Evolutionary conservation across 305 asterid genomes (phyloP), one percentile per base, ranked within the genome.

Genomic region (Fraxinus xanthoxyloides): DNA sequence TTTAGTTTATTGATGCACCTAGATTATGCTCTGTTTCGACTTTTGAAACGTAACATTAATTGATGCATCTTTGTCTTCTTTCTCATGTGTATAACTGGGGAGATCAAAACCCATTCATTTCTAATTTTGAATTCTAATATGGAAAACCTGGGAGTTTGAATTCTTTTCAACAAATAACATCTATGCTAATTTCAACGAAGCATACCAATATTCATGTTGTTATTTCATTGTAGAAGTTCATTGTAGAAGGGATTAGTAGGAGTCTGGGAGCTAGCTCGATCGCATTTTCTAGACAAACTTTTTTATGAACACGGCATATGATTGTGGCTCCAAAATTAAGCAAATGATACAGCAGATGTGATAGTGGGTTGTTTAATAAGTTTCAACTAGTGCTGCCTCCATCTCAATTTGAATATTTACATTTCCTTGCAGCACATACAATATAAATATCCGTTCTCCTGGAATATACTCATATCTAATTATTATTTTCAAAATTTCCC

Each of bases 151-250:
- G 21, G 1, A 67, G 36, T 46, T 28, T 28, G n/a, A 67, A 26
- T 67, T 67, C 23, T 2, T 26, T 24, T 28, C 17, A 4, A 67
- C 6, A n/a, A 67, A 26, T 67, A 10, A 26, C 36, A 61, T 67
- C 19, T 67, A 1, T 28, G 19, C 35, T 12, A 5, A 67, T 67
- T 26, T 67, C 34, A 24, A 28, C 19, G 15, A 10, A 67, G 74
- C 74, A 26, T 4, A 28, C n/a, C 36, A 28, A 12, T 67, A 10
- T 67, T 9, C 74, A 19, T 28, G 21, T 24, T 26, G 21, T 28
- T 24, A 67, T 67, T 67, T 67, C 9, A 67, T 67, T 67, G 74
- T 67, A 67, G 74, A 67, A 67, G n/a, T 67, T 67, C 9, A 67
- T 67, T 67, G 74, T 67, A 67, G 74, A 67, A 67, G n/a, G 74